Percentiles rank a stretch among this genome's conserved stretches.
phyloP scores from a whole-genome alignment of 2,329 filamentous ascomycete genomes.

The Colletotrichum sp. region DNA sequence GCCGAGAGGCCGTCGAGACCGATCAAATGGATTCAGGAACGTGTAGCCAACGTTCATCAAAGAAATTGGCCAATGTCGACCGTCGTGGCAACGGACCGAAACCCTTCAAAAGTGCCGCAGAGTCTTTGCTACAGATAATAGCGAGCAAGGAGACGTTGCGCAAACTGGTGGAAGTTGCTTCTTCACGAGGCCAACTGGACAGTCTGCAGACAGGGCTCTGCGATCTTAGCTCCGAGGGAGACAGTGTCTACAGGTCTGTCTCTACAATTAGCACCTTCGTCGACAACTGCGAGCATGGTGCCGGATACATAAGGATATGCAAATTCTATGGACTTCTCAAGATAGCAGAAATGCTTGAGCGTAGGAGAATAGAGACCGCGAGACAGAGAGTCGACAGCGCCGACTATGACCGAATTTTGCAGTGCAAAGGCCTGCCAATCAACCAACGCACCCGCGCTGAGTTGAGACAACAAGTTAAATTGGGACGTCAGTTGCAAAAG shows the following conservation, averaged over 20 bases:
- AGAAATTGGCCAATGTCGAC: neutral
- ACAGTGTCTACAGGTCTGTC: neutral
- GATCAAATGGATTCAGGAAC: accelerated
- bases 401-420: neutral
- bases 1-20: neutral
- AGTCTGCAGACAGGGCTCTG: neutral
- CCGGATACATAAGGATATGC: neutral
- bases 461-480: neutral
- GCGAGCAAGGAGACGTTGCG: neutral
- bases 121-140: neutral
- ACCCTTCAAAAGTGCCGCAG: neutral
- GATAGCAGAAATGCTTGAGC: neutral
- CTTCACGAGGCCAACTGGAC: neutral
- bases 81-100: accelerated
- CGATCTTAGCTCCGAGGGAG: neutral
- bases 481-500: neutral
- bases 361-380: neutral
- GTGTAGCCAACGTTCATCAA: neutral
- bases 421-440: neutral
- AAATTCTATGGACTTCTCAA: neutral
- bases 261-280: neutral
- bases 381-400: neutral
- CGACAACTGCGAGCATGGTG: neutral
- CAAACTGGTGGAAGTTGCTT: neutral
- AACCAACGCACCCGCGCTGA: neutral